phyloP scores from a whole-genome alignment of 352 stramenopile genomes.

The Globisporangium spinosum region DNA sequence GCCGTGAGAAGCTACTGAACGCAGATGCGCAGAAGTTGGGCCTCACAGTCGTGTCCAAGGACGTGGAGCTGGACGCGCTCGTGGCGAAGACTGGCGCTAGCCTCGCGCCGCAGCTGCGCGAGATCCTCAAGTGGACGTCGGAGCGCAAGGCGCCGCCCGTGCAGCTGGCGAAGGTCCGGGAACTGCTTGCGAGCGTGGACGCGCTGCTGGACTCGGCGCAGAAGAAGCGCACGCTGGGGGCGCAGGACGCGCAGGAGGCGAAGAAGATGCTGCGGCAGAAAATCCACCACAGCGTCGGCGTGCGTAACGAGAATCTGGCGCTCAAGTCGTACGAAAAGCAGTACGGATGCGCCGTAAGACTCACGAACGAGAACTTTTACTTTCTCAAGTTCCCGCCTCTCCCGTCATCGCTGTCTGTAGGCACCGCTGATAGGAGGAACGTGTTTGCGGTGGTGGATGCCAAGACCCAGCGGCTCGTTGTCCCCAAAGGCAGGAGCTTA shows the following conservation, averaged over 20 bases:
- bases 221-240: constrained; percentile 34
- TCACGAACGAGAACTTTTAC: constrained; percentile 72
- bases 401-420: neutral
- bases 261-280: constrained; percentile 46
- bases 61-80: constrained; percentile 52
- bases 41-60: constrained; percentile 50
- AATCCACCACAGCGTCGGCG: constrained; percentile 62
- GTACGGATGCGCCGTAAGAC: constrained; percentile 45
- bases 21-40: constrained; percentile 40
- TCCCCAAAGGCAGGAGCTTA: neutral
- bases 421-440: neutral
- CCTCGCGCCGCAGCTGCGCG: constrained; percentile 36
- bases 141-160: constrained; percentile 25
- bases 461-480: constrained; percentile 18
- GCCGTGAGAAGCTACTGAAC: constrained; percentile 48
- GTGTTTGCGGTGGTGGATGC: constrained; percentile 30
- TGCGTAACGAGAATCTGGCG: constrained; percentile 62
- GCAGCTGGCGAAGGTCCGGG: constrained; percentile 27
- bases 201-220: constrained; percentile 38
- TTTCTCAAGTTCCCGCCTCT: constrained; percentile 51
- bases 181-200: constrained; percentile 40
- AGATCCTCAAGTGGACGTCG: constrained; percentile 46
- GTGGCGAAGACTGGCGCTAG: constrained; percentile 42
- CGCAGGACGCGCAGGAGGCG: constrained; percentile 35
- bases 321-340: constrained; percentile 63